These are phyloP conservation scores for Breynia disticha DNA, from an alignment of 441 rosid genomes.

Conservation along the genomic window DNA sequence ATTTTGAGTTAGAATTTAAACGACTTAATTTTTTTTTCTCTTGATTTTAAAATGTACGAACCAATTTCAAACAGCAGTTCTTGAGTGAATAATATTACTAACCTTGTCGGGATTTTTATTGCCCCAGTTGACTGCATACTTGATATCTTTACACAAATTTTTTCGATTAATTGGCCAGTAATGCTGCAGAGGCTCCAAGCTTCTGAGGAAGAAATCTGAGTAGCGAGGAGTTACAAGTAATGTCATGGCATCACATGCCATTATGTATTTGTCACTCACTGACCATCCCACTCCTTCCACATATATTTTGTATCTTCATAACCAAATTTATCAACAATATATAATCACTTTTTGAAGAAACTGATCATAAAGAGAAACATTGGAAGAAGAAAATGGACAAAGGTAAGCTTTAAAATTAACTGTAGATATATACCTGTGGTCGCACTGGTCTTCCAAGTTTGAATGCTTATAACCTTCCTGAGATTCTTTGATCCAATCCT, in stretches of 20 bases:
- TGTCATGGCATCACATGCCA: conserved; percentile 63
- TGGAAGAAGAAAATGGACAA: neutral
- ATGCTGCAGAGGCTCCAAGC: conserved; percentile 58
- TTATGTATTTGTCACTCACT: conserved; percentile 77
- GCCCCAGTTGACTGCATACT: conserved; percentile 75
- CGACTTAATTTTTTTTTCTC: too few species aligned
- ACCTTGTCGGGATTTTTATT: conserved; percentile 43
- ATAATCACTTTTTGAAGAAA: neutral
- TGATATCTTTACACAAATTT: conserved; percentile 44
- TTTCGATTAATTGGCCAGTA: conserved; percentile 63
- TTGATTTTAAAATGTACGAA: neutral
- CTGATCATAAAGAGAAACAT: neutral
- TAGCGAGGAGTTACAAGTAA: conserved; percentile 47
- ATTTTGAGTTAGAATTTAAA: neutral
- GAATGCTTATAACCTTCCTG: conserved; percentile 56
- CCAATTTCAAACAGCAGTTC: neutral
- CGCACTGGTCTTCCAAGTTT: conserved; percentile 55
- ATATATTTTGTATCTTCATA: conserved; percentile 62
- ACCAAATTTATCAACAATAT: neutral
- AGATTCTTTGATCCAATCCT: conserved; percentile 67
- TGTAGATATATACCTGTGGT: conserved; percentile 47
- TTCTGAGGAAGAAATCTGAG: conserved; percentile 67
- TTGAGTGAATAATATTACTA: neutral
- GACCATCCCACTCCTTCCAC: conserved; percentile 85
- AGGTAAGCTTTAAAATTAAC: too few species aligned